Evolutionary conservation across 805 yeast species (phyloP).

Genomic region (Yamadazyma takamatsuzukensis): DNA sequence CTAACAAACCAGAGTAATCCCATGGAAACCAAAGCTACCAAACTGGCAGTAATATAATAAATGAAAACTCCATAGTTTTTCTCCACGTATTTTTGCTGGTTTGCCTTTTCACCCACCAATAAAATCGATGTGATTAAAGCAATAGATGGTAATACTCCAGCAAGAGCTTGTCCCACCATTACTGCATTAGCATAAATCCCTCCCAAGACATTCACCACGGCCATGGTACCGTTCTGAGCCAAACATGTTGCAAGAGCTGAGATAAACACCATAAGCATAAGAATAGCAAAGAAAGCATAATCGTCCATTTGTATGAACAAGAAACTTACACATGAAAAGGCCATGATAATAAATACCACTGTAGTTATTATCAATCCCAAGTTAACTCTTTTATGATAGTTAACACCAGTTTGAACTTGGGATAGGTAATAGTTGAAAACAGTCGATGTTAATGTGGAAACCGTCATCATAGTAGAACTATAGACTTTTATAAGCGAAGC

Average conservation of each 20-base stretch:
- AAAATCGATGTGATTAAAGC: conserved; percentile 57
- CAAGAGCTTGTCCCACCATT: conserved; percentile 92
- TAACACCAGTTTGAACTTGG: conserved; percentile 57
- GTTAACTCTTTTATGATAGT: conserved; percentile 54
- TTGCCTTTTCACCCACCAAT: conserved; percentile 31
- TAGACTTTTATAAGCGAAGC: conserved; percentile 55
- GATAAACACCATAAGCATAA: conserved; percentile 60
- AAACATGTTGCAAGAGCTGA: conserved; percentile 76
- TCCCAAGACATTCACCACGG: conserved; percentile 75
- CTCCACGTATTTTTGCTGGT: conserved; percentile 19
- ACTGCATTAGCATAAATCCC: conserved; percentile 80
- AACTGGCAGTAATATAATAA: conserved; percentile 51
- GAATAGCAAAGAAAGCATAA: conserved; percentile 41
- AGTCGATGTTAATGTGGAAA: conserved; percentile 69
- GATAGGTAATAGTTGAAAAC: conserved; percentile 59
- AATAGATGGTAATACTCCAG: conserved; percentile 88
- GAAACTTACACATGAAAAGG: conserved; percentile 42
- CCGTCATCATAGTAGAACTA: conserved; percentile 84
- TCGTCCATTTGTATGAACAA: conserved; percentile 36
- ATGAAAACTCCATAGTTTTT: conserved; percentile 39
- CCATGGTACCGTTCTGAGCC: conserved; percentile 89
- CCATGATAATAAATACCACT: conserved; percentile 54
- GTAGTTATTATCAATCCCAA: conserved; percentile 60
- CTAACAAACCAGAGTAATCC: conserved; percentile 34
- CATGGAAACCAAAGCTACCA: conserved; percentile 42